These are phyloP conservation scores for Diplodia intermedia DNA, from an alignment of 2,329 filamentous ascomycete species.

Conservation along the genomic window DNA sequence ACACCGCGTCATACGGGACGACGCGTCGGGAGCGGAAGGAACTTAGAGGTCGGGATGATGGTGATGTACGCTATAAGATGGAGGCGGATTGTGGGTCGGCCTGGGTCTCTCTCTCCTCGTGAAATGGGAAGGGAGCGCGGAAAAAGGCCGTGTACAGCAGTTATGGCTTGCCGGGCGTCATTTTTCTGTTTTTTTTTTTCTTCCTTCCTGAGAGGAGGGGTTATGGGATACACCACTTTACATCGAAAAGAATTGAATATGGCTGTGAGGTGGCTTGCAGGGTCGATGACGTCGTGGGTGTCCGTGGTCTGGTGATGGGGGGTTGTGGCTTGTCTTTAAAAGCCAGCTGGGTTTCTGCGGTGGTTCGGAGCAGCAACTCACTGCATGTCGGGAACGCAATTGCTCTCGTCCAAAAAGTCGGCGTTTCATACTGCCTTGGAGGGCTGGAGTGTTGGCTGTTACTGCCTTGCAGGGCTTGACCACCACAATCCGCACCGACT, in stretches of 20 bases:
- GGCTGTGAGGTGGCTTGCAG: background rate
- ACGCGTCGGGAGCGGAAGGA: too few relatives aligned
- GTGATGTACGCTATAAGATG: slow-evolving; percentile 18
- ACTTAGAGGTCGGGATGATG: background rate
- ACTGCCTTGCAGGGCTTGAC: too few relatives aligned
- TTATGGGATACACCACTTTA: slow-evolving; percentile 17
- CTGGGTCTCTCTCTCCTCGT: background rate
- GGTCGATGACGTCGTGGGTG: background rate
- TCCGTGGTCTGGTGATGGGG: too few relatives aligned
- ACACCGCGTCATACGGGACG: too few relatives aligned
- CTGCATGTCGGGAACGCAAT: background rate
- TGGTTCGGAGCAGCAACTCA: background rate
- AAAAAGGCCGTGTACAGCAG: slow-evolving; percentile 17
- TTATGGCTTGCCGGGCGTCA: slow-evolving; percentile 12
- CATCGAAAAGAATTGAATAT: slow-evolving; percentile 2
- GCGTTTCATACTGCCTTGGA: too few relatives aligned
- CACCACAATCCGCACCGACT: background rate
- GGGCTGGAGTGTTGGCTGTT: too few relatives aligned
- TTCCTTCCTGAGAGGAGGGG: background rate
- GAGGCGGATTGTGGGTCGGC: background rate
- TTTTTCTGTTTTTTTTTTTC: background rate
- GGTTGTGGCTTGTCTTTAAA: background rate
- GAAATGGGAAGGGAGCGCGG: too few relatives aligned
- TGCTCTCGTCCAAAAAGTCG: too few relatives aligned
- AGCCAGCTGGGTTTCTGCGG: background rate